Percentiles rank a stretch among this genome's conserved stretches.
These are phyloP conservation scores for Tuber aestivum DNA, from an alignment of 495 filamentous ascomycete genomes.

Conservation along the genomic window DNA sequence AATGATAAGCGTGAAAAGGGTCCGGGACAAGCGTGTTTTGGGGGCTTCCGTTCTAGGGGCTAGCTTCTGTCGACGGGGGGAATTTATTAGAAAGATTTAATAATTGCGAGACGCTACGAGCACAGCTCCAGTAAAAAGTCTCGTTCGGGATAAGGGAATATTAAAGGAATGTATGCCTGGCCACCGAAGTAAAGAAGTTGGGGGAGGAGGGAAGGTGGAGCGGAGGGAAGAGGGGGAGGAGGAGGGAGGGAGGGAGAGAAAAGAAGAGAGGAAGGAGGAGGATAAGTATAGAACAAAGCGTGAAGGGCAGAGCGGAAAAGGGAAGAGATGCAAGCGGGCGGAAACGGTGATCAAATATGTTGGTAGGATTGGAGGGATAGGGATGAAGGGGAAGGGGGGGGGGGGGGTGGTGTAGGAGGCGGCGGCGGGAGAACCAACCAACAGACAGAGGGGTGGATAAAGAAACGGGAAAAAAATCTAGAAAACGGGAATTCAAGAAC, in stretches of 20 bases:
- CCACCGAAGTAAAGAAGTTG: slow-evolving; percentile 10
- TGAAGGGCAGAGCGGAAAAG: neutral
- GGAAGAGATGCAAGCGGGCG: neutral
- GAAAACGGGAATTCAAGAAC: neutral
- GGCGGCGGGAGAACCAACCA: slow-evolving; percentile 8
- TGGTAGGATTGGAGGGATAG: slow-evolving; percentile 6
- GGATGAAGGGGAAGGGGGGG: slow-evolving; percentile 6
- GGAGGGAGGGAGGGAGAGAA: slow-evolving; percentile 1
- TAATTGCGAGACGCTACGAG: slow-evolving; percentile 18
- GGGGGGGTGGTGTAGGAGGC: no score
- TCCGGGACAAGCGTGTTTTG: neutral
- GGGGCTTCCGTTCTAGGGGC: slow-evolving; percentile 1
- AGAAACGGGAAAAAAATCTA: neutral
- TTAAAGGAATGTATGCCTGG: slow-evolving; percentile 19
- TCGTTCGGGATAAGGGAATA: slow-evolving; percentile 23
- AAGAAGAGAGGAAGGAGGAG: neutral
- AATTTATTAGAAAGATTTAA: slow-evolving; percentile 15
- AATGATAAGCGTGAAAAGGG: slow-evolving; percentile 20
- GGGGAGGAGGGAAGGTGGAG: neutral
- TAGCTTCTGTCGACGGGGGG: slow-evolving; percentile 13
- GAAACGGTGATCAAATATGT: neutral
- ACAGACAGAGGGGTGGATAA: neutral
- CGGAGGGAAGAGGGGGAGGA: neutral
- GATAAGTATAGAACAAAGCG: slow-evolving; percentile 3
- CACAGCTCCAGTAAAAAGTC: slow-evolving; percentile 26